These are phyloP conservation scores for Daldinia childiae DNA, from an alignment of 495 filamentous ascomycete species.

Conservation along the genomic window DNA sequence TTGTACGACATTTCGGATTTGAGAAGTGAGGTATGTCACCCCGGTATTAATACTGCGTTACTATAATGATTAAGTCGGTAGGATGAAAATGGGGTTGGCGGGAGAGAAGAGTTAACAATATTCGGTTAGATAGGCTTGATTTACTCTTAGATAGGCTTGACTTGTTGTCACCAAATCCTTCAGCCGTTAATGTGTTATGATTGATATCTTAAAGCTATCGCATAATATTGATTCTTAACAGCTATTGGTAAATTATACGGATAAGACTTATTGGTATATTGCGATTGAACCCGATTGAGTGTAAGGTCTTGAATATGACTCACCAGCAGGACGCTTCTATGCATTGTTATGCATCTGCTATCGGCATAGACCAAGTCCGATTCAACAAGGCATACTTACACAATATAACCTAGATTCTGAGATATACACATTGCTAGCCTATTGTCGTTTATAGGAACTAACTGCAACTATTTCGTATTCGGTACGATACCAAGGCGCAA, in stretches of 20 bases:
- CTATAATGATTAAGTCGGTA: background rate
- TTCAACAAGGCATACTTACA: background rate
- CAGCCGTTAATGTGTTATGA: background rate
- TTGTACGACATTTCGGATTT: slow-evolving; percentile 39
- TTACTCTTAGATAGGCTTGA: background rate
- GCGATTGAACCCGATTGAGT: background rate
- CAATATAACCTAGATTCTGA: background rate
- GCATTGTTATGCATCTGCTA: background rate
- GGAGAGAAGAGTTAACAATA: background rate
- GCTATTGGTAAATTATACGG: background rate
- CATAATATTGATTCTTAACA: background rate
- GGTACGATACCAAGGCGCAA: background rate
- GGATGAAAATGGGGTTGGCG: background rate
- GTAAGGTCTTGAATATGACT: background rate
- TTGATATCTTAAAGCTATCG: background rate
- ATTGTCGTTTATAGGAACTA: background rate
- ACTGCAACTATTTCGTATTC: background rate
- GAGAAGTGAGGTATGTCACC: background rate
- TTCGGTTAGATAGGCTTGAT: background rate
- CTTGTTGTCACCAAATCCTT: background rate
- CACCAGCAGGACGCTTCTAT: background rate
- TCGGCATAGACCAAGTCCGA: background rate
- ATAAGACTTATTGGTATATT: background rate
- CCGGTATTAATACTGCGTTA: background rate
- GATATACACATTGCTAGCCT: background rate